Evolutionary conservation across 2,329 filamentous ascomycete species (phyloP).

Genomic region (Alternaria consortialis): DNA sequence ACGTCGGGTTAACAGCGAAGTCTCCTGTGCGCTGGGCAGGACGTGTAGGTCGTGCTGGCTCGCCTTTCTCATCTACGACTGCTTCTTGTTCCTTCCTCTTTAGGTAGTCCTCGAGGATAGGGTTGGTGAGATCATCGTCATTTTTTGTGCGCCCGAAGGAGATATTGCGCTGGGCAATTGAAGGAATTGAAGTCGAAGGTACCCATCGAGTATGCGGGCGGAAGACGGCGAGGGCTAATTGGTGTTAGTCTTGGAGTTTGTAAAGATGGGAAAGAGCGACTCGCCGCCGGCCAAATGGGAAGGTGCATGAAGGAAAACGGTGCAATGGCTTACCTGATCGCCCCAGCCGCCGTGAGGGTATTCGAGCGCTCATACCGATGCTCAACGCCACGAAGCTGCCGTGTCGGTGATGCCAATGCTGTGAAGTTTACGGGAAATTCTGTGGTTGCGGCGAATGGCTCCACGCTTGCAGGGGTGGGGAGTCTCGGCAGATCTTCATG

Average conservation of each 20-base stretch:
- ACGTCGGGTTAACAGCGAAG: constrained; percentile 26
- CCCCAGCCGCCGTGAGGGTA: constrained; percentile 69
- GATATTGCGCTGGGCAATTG: constrained; percentile 29
- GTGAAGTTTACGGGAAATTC: constrained; percentile 27
- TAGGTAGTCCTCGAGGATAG: constrained; percentile 70
- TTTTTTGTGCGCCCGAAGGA: constrained; percentile 23
- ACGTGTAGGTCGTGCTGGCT: constrained; percentile 16
- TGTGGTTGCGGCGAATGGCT: constrained; percentile 20
- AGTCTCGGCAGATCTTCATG: constrained; percentile 23
- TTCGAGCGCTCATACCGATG: constrained; percentile 69
- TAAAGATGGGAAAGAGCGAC: background rate
- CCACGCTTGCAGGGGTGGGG: constrained; percentile 19
- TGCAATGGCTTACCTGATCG: constrained; percentile 62
- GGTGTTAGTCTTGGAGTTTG: constrained; percentile 14
- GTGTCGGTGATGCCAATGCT: constrained; percentile 25
- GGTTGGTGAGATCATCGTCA: constrained; percentile 54
- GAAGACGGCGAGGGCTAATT: constrained; percentile 34
- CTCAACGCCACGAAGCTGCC: constrained; percentile 34
- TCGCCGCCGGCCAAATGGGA: background rate
- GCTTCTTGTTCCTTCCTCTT: constrained; percentile 24
- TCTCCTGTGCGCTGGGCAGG: constrained; percentile 20
- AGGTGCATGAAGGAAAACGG: background rate
- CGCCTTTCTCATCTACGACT: background rate
- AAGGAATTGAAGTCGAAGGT: constrained; percentile 15
- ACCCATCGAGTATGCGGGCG: constrained; percentile 30